phyloP scores from a whole-genome alignment of 805 yeast genomes.

The Candida hungchunana region DNA sequence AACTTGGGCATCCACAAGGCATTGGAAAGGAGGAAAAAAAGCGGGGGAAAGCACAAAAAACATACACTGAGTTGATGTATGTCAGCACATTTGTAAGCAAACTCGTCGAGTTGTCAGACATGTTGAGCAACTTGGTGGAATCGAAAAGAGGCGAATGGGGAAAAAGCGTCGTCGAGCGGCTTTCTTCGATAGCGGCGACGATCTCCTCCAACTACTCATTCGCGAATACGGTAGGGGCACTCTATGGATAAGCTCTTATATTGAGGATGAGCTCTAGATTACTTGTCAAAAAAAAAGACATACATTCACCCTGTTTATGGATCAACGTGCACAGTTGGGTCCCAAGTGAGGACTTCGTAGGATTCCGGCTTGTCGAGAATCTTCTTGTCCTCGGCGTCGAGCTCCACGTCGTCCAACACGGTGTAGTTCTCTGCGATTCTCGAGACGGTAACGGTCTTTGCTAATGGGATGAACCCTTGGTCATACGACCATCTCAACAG shows the following conservation, averaged over 20 bases:
- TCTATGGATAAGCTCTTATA: no score
- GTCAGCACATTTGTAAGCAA: neutral
- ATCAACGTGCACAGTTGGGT: conserved; percentile 11
- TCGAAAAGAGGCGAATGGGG: no score
- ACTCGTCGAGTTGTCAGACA: conserved; percentile 7
- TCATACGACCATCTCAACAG: conserved; percentile 23
- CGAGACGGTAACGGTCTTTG: conserved; percentile 17
- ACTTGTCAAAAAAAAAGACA: no score
- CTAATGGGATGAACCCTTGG: conserved; percentile 23
- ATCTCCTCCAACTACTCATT: no score
- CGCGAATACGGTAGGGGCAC: no score
- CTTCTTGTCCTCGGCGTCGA: conserved; percentile 22
- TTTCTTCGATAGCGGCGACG: no score
- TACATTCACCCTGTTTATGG: neutral
- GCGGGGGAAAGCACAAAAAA: no score
- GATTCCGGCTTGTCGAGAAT: conserved; percentile 14
- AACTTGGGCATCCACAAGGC: neutral
- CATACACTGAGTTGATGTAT: conserved; percentile 7
- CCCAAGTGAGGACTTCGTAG: conserved; percentile 21
- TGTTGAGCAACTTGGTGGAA: no score
- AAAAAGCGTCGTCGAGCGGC: no score
- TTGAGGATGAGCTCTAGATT: no score
- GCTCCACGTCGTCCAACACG: conserved; percentile 18
- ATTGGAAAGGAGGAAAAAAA: neutral
- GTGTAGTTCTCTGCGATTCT: conserved; percentile 19